A percentile compares a stretch with the other conserved stretches of the same genome.
These are phyloP conservation scores for Aspergillus baeticus DNA, from an alignment of 495 filamentous ascomycete genomes.

Conservation along the genomic window DNA sequence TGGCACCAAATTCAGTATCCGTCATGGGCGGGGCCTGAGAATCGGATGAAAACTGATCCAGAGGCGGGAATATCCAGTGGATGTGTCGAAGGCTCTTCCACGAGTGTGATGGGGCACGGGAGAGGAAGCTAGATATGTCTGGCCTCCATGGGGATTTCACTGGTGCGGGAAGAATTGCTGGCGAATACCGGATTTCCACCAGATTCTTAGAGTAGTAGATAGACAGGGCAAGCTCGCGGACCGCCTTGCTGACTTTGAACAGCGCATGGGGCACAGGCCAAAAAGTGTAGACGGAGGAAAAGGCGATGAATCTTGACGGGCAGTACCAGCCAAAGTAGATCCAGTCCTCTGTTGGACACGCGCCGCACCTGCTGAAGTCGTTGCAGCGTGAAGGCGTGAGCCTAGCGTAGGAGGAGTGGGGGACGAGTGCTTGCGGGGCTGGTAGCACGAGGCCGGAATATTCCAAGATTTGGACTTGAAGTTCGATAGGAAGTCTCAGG, in stretches of 20 bases:
- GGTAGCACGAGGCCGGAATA: not conserved
- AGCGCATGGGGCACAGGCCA: not conserved
- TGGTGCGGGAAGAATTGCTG: not conserved
- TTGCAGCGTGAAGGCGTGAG: not conserved
- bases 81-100: not conserved
- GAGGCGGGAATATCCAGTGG: not conserved
- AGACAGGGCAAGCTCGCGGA: not conserved
- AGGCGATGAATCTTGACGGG: conserved; percentile 3
- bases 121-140: not conserved
- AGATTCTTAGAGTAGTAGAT: not conserved
- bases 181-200: not conserved
- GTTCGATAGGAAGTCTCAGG: conserved; percentile 5
- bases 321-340: not conserved
- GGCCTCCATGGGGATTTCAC: not conserved
- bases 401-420: not conserved
- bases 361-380: not conserved
- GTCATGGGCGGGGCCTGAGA: too few species aligned
- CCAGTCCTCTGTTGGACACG: not conserved
- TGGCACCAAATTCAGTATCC: too few species aligned
- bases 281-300: not conserved
- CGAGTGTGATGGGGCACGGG: not conserved
- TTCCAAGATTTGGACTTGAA: conserved; percentile 6
- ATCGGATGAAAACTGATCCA: not conserved
- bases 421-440: not conserved
- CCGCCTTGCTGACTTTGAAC: not conserved